Base-by-base conservation (phyloP, 2,329 filamentous ascomycete genomes). In the Ceratocystis colombiana region DNA sequence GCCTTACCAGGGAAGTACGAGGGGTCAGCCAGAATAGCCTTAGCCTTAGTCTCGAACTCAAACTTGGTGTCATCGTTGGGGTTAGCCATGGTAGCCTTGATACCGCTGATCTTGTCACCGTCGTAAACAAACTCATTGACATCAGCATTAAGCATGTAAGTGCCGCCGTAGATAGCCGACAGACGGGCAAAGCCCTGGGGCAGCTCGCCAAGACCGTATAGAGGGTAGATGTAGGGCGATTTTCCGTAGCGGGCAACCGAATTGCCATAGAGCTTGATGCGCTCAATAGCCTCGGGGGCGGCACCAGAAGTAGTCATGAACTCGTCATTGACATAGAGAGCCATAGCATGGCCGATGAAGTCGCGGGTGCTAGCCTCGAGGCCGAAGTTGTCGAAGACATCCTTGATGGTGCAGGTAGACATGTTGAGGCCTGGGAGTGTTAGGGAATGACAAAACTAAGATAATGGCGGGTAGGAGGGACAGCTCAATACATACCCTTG, bases 331-430 rank as follows among this genome's bases (percentile, higher is more conserved):
- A 88, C 85, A 80, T 92, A 97, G 62, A 99, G 86, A 68, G 94
- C 94, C 94, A 99, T 99, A 72, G 93, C 90, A 78, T 99, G 94
- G 70, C 94, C 94, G 72, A 97, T 89, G 75, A 99, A 99, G 78
- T 99, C 94, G 72, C 89, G 87, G 71, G 94, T 99, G 68, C 85
- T 82, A 25, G 87, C 74, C 79, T 99, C 94, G 69, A 99, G 88
- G 67, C 91, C 89, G 72, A 96, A 99, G 77, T 97, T 96, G 79
- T 97, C 92, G 74, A 95, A 99, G 46, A 99, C 89, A n/a, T 96
- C 93, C 82, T 90, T 95, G 92, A 97, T 96, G 68, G 89, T 93
- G 79, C 83, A 87, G 68, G 78, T 82, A 73, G 82, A 81, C 70
- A 99, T 80, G 77, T 94, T 86, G 70, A 97, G 83, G 68, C 92